Evolutionary conservation across 2,329 filamentous ascomycete genomes (phyloP), one percentile per base, ranked within the genome.

Genomic region (Grosmannia huntii): DNA sequence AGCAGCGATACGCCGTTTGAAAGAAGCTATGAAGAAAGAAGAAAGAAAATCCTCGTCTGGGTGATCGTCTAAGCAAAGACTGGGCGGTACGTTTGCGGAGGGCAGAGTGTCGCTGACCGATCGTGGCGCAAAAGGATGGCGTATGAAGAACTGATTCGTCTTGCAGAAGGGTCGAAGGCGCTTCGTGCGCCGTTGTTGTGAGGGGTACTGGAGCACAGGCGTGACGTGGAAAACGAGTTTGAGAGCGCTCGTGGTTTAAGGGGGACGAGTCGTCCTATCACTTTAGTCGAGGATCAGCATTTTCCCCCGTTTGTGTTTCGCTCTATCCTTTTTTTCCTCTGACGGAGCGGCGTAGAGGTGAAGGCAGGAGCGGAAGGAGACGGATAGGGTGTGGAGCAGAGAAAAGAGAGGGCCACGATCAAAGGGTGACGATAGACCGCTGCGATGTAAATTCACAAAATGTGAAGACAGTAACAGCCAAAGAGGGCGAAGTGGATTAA

Each of bases 201-300:
- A 19, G 48, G n/a, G 53, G 33, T 16, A 55, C 19, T 44, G 9
- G 33, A 21, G 33, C 36, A 41, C 41, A 44, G 41, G 16, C 41
- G 41, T 19, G 41, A 44, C 21, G 36, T 23, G 21, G 9, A 33
- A 31, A 27, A 27, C 38, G 31, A 55, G 16, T 21, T 55, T 21
- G 36, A 46, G 50, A 53, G 27, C 28, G 50, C 33, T 54, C 52
- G 31, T 56, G 41, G 55, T 16, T 53, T 53, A 57, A 46, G 56
- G 56, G 55, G 56, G 56, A 53, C 50, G n/a, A 27, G 16, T 19
- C 56, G 56, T 53, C 56, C 56, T 41, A 36, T 36, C 44, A 25
- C 38, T 51, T 53, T 51, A 57, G 50, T 57, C 25, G 56, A 52
- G 46, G 49, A 57, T 51, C 56, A 41, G 48, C 56, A 57, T 57